Base-by-base conservation (phyloP, 345 rosid genomes). In the Psidium guajava region DNA sequence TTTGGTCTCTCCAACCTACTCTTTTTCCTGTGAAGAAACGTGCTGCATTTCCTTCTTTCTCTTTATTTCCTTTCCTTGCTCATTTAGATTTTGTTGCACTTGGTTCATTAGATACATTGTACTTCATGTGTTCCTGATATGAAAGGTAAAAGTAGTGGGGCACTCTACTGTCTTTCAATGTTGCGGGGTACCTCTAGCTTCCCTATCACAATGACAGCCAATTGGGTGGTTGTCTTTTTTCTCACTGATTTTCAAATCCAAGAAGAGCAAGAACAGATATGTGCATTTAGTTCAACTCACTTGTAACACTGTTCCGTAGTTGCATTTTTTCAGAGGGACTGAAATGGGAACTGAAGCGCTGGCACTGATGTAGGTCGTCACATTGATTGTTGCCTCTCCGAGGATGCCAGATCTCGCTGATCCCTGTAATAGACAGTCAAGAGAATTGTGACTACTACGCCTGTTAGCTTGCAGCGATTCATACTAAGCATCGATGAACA, bases 361-460 rank as follows among this genome's bases (percentile, higher is more conserved):
- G 47, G 94, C 89, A 54, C 87, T 89, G 85, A 87, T 87, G 55
- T 91, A 92, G 74, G 86, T 83, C n/a, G 89, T 90, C 91, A 91
- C 82, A 56, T 91, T 91, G 83, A 92, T 11, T 1, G 89, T 85
- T 28, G 89, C 89, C 89, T 94, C 94, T 25, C 96, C 96, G 54
- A 94, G 92, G 82, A 92, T 86, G 51, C 95, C 92, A 36, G 93
- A 94, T 89, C 91, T 89, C 12, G 88, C 87, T 12, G 91, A 90
- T 58, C 96, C 96, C 96, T 94, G 54, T 25, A 28, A 86, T 57
- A 57, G 59, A 85, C 77, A 32, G 83, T 42, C 54, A 16, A 42
- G 0, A 25, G 36, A 85, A 49, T 52, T 86, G 51, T 8, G 16
- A 6, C 14, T 16, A 32, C 40, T 24, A 69, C 3, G 1, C 36